Base-by-base conservation (phyloP, 169 alveolate genomes). In the Eimeria tenella region DNA sequence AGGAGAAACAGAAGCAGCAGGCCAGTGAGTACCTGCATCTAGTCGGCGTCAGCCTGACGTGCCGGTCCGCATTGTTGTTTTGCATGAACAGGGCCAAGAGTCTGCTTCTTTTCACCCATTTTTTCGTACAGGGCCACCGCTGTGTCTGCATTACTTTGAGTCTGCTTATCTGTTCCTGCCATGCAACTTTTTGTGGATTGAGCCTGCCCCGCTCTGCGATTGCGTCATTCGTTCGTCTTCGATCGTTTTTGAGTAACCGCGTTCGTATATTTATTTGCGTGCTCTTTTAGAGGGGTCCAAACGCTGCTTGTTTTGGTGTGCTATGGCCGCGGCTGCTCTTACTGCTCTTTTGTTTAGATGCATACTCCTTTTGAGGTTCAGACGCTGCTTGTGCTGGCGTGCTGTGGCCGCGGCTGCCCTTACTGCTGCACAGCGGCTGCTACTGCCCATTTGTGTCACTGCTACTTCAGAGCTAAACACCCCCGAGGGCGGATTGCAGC, bases 1-100 rank as follows among this genome's bases (percentile, higher is more conserved):
- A 73, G 31, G 74, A 65, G 58, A 86, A 70, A 58, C 23, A 25
- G 79, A n/a, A 65, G 13, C 50, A 86, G 15, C 60, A 21, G 73
- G 58, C 79, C 93, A 68, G 77, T 68, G 49, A 11, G 77, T 68
- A 7, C 21, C 68, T 58, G 42, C 42, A 31, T 0, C 42, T 13
- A 83, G 21, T 15, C n/a, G 21, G 17, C 91, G 23, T 19, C n/a
- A n/a, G 21, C 86, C 0, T 21, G 65, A 25, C 74, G 65, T 23
- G 25, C 23, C 23, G 23, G 74, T n/a, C 74, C 74, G 23, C n/a
- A 63, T n/a, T n/a, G 74, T 21, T n/a, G 23, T 63, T n/a, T 0
- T 63, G 74, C 74, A 63, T n/a, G 74, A n/a, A 2, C n/a, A 21
- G 23, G 74, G 23, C 25, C 25, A 63, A 63, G 74, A 63, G n/a